Evolutionary conservation across 495 filamentous ascomycete species (phyloP), one percentile per base, ranked within the genome.

Genomic region (Penicillium roqueforti): DNA sequence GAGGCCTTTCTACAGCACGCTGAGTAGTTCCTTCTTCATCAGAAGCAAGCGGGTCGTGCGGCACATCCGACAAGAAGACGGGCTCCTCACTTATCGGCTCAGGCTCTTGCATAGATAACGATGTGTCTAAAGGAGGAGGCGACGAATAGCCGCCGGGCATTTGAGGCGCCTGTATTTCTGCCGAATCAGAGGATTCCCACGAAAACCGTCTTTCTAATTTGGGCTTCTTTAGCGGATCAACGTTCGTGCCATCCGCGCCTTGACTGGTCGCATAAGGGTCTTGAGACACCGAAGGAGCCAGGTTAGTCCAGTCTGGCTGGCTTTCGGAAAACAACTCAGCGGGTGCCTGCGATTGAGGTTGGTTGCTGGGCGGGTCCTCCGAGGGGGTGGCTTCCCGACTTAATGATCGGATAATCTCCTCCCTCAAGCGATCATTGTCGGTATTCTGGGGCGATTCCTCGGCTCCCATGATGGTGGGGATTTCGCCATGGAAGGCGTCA

Each of bases 331-430:
- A 54, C 47, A 4, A 75, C 5, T 75, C 76, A 41, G 78, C 80
- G 13, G 51, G 13, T 37, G 73, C 47, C 48, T 58, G 41, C 42
- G 55, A 16, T 41, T 67, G 61, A 13, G 67, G 47, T 20, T 63
- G 66, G 11, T 56, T 55, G 1, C 38, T 56, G 10, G 57, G 45
- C 1, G 61, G 69, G 25, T 69, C 67, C 7, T 76, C 62, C 4
- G 72, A 69, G 6, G 67, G 65, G 1, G 60, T 67, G 46, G 65
- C 65, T 45, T 76, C 65, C 9, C 83, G 79, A 58, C 80, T 90
- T 11, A 93, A 68, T n/a, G 83, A 87, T 32, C 81, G 82, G 23
- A 91, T 87, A 31, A 95, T 95, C 58, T 95, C 91, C 56, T 90
- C 85, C 26, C 85, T 74, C 45, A 95, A 68, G 47, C 83, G 79